Conservation (phyloP, 371 early-diverging fungal species). For the Actinomortierella wolfii region DNA sequence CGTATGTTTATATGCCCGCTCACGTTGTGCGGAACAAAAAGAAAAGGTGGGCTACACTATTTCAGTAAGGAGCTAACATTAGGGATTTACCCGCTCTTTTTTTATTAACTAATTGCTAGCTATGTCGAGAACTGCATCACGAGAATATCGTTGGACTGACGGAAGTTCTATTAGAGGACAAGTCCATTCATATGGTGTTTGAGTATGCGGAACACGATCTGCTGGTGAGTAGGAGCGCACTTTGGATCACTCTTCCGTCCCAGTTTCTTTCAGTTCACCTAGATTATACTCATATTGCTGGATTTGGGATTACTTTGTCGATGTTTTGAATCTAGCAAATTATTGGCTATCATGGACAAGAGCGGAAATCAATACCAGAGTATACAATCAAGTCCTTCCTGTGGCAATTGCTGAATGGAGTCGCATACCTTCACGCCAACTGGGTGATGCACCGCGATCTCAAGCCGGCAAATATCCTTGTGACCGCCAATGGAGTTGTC, state of each 20-base stretch:
- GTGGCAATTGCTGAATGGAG: conserved; percentile 92
- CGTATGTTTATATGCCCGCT: too few relatives aligned
- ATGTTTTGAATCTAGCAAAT: conserved; percentile 69
- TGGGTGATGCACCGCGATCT: conserved; percentile 93
- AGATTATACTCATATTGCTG: background rate
- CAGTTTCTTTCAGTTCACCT: background rate
- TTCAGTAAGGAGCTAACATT: background rate
- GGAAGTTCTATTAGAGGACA: conserved; percentile 89
- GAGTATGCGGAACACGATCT: conserved; percentile 95
- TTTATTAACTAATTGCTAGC: conserved; percentile 40
- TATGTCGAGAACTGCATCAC: conserved; percentile 89
- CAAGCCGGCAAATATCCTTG: conserved; percentile 91
- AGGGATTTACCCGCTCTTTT: background rate
- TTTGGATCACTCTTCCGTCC: background rate
- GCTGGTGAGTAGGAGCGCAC: conserved; percentile 57
- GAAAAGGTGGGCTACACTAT: background rate
- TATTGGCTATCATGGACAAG: conserved; percentile 80
- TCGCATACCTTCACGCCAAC: conserved; percentile 90
- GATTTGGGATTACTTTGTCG: background rate
- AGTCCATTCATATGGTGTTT: conserved; percentile 93
- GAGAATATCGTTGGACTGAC: conserved; percentile 83
- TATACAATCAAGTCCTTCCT: conserved; percentile 84
- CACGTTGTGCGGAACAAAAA: background rate
- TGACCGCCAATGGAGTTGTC: conserved; percentile 86
- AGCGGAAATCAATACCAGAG: conserved; percentile 82